These are phyloP conservation scores for Ophiosphaerella narmari DNA, from an alignment of 2,329 filamentous ascomycete species.

Conservation along the genomic window DNA sequence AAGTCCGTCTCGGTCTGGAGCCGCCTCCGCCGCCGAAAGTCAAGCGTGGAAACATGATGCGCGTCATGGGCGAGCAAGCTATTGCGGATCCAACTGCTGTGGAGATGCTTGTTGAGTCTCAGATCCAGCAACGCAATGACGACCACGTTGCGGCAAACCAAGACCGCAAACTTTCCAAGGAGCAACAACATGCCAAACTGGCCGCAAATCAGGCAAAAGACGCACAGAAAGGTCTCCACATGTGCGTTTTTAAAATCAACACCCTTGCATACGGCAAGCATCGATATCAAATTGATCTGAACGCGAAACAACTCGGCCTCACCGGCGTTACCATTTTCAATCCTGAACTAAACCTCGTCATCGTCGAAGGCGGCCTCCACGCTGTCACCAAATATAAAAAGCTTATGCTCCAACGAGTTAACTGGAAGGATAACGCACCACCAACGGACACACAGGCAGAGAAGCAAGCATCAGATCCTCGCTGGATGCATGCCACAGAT, in stretches of 20 bases:
- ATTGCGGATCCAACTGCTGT: conserved; percentile 98
- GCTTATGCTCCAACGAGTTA: conserved; percentile 88
- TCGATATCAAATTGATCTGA: conserved; percentile 89
- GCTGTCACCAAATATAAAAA: conserved; percentile 86
- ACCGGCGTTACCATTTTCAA: conserved; percentile 92
- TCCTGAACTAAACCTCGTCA: conserved; percentile 83
- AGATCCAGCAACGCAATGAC: conserved; percentile 84
- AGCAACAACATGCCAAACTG: conserved; percentile 84
- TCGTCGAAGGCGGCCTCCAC: conserved; percentile 88
- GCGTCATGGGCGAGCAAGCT: conserved; percentile 86
- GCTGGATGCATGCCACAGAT: conserved; percentile 80
- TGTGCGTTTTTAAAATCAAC: conserved; percentile 87
- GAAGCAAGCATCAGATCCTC: conserved; percentile 65
- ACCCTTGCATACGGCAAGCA: conserved; percentile 92
- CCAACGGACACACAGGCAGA: conserved; percentile 63
- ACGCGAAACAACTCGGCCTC: conserved; percentile 85
- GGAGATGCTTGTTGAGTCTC: conserved; percentile 87
- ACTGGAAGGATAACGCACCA: conserved; percentile 88
- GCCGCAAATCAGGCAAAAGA: conserved; percentile 83
- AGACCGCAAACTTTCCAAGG: conserved; percentile 84
- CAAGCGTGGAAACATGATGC: conserved; percentile 97
- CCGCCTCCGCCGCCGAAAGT: conserved; percentile 93
- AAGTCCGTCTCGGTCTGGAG: conserved; percentile 87
- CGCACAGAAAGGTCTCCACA: conserved; percentile 79
- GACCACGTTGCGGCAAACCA: conserved; percentile 81